Percentiles rank a stretch among this genome's conserved stretches.
These are phyloP conservation scores for Avena eriantha DNA, from an alignment of 176 grass and related monocot species.

Conservation along the genomic window DNA sequence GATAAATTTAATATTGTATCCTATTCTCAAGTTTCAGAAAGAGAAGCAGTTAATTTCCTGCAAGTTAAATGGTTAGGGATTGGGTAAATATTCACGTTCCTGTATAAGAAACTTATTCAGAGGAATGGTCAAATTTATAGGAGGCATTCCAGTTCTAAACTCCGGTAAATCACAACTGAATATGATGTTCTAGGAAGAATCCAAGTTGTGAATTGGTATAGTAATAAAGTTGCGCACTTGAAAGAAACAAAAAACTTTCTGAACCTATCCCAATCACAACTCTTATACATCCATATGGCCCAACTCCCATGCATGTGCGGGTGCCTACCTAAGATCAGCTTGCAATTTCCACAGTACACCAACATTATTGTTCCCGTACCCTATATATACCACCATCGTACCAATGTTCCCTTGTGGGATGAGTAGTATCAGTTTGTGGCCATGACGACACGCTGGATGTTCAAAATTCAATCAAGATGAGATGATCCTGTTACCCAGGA, in stretches of 20 bases:
- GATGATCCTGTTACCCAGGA: background rate
- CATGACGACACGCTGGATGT: background rate
- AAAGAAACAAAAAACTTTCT: background rate
- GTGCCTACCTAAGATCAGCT: background rate
- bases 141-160: background rate
- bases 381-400: background rate
- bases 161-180: background rate
- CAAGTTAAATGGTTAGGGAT: background rate
- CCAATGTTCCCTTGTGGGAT: background rate
- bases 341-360: background rate
- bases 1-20: background rate
- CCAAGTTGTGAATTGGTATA: background rate
- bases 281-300: background rate
- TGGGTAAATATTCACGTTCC: background rate
- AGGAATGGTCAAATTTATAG: background rate
- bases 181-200: background rate
- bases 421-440: background rate
- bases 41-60: background rate
- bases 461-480: background rate
- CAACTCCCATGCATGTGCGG: background rate
- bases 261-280: background rate
- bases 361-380: conserved; percentile 25
- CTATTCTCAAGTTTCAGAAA: conserved; percentile 3
- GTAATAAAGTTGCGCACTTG: too few relatives aligned
- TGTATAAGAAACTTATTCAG: background rate